phyloP scores from a whole-genome alignment of 257 asterid genomes.

The Galeopsis tetrahit region DNA sequence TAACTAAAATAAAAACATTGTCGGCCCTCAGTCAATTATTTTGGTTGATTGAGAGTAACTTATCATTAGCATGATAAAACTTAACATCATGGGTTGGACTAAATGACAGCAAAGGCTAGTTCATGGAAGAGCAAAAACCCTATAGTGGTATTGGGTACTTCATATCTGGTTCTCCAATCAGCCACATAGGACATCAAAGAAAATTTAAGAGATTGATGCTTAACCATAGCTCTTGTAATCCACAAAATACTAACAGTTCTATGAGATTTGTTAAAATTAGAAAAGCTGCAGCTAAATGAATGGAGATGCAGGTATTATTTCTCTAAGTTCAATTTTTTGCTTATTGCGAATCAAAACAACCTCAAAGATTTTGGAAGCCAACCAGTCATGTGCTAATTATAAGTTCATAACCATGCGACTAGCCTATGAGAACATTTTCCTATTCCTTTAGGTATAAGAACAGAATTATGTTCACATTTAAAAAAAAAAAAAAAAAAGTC shows the following conservation, averaged over 20 bases:
- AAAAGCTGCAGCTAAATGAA: slow-evolving; percentile 21
- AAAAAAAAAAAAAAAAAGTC: not conserved
- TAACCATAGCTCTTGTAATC: slow-evolving; percentile 14
- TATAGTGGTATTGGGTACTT: not conserved
- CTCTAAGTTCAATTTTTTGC: slow-evolving; percentile 13
- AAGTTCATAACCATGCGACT: slow-evolving; percentile 15
- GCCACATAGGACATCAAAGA: slow-evolving; percentile 13
- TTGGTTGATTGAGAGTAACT: not conserved
- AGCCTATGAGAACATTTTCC: not conserved
- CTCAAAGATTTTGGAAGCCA: slow-evolving; percentile 23
- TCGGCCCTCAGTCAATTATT: not conserved
- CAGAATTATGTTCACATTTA: slow-evolving; percentile 5
- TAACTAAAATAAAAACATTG: slow-evolving; percentile 5
- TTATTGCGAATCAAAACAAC: slow-evolving; percentile 6
- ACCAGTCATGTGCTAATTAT: slow-evolving; percentile 7
- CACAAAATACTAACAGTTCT: not conserved
- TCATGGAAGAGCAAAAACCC: slow-evolving; percentile 3
- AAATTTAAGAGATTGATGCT: not conserved
- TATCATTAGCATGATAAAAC: slow-evolving; percentile 4
- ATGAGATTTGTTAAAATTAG: not conserved
- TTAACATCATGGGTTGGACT: not conserved
- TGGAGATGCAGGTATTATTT: not conserved
- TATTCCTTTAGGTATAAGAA: slow-evolving; percentile 1
- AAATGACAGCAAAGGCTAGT: slow-evolving; percentile 11
- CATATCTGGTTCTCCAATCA: slow-evolving; percentile 24